phyloP scores from a whole-genome alignment of 176 grass and related monocot species.

The Cymbopogon citratus region DNA sequence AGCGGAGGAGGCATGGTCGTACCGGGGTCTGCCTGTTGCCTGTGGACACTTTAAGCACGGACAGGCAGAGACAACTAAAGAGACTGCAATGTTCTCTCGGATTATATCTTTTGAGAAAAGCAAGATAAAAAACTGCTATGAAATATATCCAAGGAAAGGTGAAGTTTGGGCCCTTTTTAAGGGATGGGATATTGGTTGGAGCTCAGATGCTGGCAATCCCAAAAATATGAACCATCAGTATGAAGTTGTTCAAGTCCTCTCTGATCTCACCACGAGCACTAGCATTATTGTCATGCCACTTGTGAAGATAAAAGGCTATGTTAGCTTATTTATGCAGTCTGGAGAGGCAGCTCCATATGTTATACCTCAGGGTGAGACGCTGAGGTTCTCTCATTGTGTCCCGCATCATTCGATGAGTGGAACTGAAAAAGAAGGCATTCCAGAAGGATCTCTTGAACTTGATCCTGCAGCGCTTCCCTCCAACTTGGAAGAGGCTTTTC shows the following conservation, averaged over 20 bases:
- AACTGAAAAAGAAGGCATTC: constrained; percentile 50
- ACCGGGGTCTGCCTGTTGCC: constrained; percentile 52
- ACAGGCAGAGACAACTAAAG: constrained; percentile 27
- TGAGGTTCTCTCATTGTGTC: constrained; percentile 74
- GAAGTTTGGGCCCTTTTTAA: constrained; percentile 87
- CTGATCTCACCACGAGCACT: constrained; percentile 41
- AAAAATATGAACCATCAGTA: constrained; percentile 26
- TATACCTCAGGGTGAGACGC: constrained; percentile 52
- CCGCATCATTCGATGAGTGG: constrained; percentile 41
- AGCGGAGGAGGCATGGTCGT: constrained; percentile 42
- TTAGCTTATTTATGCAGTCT: constrained; percentile 63
- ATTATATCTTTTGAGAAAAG: constrained; percentile 35
- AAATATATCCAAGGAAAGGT: constrained; percentile 73
- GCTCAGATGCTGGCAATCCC: constrained; percentile 32
- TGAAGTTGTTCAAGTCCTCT: constrained; percentile 75
- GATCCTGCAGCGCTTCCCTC: constrained; percentile 67
- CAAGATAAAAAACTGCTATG: constrained; percentile 38
- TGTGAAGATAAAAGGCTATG: constrained; percentile 65
- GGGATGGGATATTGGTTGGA: constrained; percentile 69
- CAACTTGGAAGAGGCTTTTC: constrained; percentile 53
- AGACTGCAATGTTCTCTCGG: constrained; percentile 66
- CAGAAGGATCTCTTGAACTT: constrained; percentile 70
- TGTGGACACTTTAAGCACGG: constrained; percentile 65
- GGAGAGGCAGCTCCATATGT: constrained; percentile 40
- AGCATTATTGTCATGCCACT: constrained; percentile 52